These are phyloP conservation scores for Trifolium pratense DNA, from an alignment of 306 rosid species.

Conservation along the genomic window DNA sequence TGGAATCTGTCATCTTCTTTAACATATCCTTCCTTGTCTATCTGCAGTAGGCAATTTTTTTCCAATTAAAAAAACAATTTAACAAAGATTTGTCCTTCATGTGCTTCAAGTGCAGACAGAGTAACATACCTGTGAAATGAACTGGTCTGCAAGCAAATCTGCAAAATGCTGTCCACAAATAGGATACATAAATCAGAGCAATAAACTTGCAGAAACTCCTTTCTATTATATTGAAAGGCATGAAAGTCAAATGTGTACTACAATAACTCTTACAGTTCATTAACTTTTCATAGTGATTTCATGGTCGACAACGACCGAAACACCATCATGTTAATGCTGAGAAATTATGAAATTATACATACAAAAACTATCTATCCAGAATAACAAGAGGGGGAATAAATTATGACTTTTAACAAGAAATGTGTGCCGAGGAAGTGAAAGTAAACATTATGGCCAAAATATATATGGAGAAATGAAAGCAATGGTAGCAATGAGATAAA, in stretches of 20 bases:
- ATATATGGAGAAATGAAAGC: background rate
- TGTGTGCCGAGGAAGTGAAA: constrained; percentile 8
- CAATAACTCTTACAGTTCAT: constrained; percentile 17
- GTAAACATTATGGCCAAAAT: constrained; percentile 21
- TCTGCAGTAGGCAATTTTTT: constrained; percentile 54
- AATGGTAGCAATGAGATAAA: constrained; percentile 20
- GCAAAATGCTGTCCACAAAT: constrained; percentile 78
- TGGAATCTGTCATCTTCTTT: constrained; percentile 61
- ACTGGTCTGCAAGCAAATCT: constrained; percentile 82
- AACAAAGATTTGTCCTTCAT: constrained; percentile 1
- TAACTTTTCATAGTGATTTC: constrained; percentile 12
- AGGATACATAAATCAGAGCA: constrained; percentile 44
- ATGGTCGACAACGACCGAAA: constrained; percentile 19
- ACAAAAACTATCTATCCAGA: constrained; percentile 1
- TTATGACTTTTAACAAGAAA: background rate
- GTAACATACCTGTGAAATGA: constrained; percentile 70
- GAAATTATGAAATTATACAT: constrained; percentile 19
- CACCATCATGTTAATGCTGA: constrained; percentile 25
- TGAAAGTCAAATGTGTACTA: constrained; percentile 17
- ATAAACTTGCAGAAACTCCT: constrained; percentile 38
- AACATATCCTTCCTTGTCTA: constrained; percentile 70
- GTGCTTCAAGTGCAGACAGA: constrained; percentile 16
- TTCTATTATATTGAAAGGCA: constrained; percentile 13
- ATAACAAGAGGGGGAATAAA: constrained; percentile 10
- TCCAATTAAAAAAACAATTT: constrained; percentile 11